A percentile compares a stretch with the other conserved stretches of the same genome.
These are phyloP conservation scores for Neonectria neomacrospora DNA, from an alignment of 2,329 filamentous ascomycete genomes.

Conservation along the genomic window DNA sequence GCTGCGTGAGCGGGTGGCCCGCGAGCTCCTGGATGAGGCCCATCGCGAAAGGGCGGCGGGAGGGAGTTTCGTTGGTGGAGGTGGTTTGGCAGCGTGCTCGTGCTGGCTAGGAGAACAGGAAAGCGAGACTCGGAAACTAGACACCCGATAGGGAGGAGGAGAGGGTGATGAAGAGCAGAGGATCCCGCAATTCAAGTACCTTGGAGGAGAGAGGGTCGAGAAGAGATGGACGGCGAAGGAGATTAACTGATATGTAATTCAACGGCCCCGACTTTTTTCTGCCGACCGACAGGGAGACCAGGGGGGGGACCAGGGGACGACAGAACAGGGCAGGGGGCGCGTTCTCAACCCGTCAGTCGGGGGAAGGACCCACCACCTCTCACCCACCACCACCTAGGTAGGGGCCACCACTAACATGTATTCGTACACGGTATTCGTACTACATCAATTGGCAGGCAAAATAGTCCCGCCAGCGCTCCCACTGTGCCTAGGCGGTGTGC, in stretches of 20 bases:
- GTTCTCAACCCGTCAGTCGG: constrained; percentile 9
- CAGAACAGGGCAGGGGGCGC: background rate
- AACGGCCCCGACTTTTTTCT: constrained; percentile 41
- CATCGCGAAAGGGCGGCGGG: constrained; percentile 54
- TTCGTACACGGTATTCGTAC: background rate
- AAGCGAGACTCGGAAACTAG: background rate
- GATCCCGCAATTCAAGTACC: constrained; percentile 28
- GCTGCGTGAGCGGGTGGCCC: constrained; percentile 61
- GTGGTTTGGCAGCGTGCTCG: background rate
- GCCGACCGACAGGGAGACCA: constrained; percentile 18
- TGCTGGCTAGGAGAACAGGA: background rate
- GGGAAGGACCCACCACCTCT: constrained; percentile 1
- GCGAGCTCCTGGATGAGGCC: constrained; percentile 65
- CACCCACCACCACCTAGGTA: too few species aligned
- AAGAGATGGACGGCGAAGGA: constrained; percentile 39
- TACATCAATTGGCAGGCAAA: background rate
- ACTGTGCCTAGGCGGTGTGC: constrained; percentile 15
- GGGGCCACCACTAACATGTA: background rate
- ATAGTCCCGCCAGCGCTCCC: background rate
- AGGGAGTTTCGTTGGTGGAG: constrained; percentile 13
- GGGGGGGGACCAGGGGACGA: constrained; percentile 31
- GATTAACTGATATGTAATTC: constrained; percentile 49
- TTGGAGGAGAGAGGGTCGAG: constrained; percentile 29
- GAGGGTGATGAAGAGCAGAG: constrained; percentile 17
- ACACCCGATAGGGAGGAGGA: background rate